phyloP scores from a whole-genome alignment of 2,329 filamentous ascomycete genomes.

The Cladosporium phlei region DNA sequence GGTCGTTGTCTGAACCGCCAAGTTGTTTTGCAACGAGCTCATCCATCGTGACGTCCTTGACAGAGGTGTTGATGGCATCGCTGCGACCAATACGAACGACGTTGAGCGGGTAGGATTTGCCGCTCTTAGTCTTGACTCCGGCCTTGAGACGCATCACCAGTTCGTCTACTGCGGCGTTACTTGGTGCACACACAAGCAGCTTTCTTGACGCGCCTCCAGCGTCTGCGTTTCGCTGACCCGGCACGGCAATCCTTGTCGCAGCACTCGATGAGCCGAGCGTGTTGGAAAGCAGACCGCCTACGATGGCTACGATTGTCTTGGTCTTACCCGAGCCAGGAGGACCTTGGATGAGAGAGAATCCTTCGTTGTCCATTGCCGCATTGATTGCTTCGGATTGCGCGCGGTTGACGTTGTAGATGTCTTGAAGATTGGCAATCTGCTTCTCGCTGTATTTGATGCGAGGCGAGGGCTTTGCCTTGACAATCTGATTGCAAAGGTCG shows the following conservation, averaged over 20 bases:
- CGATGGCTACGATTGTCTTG: constrained; percentile 95
- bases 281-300: constrained; percentile 74
- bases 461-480: constrained; percentile 83
- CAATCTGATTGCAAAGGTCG: constrained; percentile 87
- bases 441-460: constrained; percentile 75
- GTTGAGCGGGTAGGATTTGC: constrained; percentile 69
- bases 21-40: constrained; percentile 78
- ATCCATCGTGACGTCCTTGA: constrained; percentile 88
- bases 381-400: constrained; percentile 90
- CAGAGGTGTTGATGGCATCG: constrained; percentile 85
- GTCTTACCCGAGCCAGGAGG: constrained; percentile 97
- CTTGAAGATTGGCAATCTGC: constrained; percentile 62
- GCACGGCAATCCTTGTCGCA: constrained; percentile 34
- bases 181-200: constrained; percentile 92
- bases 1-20: constrained; percentile 31
- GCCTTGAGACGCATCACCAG: constrained; percentile 86
- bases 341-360: constrained; percentile 92
- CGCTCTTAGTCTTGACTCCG: constrained; percentile 73
- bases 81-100: constrained; percentile 85
- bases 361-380: constrained; percentile 90
- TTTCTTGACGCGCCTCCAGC: constrained; percentile 60
- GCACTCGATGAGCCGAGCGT: constrained; percentile 38
- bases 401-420: constrained; percentile 76
- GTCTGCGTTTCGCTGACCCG: constrained; percentile 19
- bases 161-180: constrained; percentile 96